phyloP scores from a whole-genome alignment of 1,284 basidiomycete genomes.

The Cystobasidium sp. region DNA sequence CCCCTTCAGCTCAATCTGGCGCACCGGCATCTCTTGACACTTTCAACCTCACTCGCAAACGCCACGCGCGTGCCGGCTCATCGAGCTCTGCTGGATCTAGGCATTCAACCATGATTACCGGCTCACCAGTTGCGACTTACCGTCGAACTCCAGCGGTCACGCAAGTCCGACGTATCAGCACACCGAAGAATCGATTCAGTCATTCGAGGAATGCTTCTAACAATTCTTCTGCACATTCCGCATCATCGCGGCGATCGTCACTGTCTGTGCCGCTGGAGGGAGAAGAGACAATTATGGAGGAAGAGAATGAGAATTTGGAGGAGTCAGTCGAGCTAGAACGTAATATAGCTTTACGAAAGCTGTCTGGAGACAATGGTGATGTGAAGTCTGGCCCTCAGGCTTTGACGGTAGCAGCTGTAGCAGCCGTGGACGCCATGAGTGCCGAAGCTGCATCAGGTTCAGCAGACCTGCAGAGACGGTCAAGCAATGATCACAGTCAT shows the following conservation, averaged over 20 bases:
- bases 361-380: constrained; percentile 33
- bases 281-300: constrained; percentile 43
- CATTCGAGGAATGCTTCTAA: constrained; percentile 40
- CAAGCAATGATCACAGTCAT: constrained; percentile 16
- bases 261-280: constrained; percentile 19
- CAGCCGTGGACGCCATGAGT: constrained; percentile 20
- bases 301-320: constrained; percentile 38
- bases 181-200: constrained; percentile 31
- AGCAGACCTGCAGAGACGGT: not conserved
- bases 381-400: not conserved
- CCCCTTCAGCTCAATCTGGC: constrained; percentile 52
- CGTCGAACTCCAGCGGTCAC: constrained; percentile 14
- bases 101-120: constrained; percentile 30
- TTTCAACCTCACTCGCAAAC: constrained; percentile 22
- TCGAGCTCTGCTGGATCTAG: constrained; percentile 39
- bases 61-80: constrained; percentile 25
- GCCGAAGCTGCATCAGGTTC: not conserved
- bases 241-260: constrained; percentile 37
- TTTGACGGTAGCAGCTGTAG: constrained; percentile 23
- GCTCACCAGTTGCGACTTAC: constrained; percentile 38
- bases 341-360: constrained; percentile 39
- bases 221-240: constrained; percentile 32
- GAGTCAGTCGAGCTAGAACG: constrained; percentile 32
- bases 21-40: constrained; percentile 33
- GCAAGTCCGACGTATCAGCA: constrained; percentile 32